Evolutionary conservation across 345 rosid species (phyloP).

Genomic region (Linum lewisii): DNA sequence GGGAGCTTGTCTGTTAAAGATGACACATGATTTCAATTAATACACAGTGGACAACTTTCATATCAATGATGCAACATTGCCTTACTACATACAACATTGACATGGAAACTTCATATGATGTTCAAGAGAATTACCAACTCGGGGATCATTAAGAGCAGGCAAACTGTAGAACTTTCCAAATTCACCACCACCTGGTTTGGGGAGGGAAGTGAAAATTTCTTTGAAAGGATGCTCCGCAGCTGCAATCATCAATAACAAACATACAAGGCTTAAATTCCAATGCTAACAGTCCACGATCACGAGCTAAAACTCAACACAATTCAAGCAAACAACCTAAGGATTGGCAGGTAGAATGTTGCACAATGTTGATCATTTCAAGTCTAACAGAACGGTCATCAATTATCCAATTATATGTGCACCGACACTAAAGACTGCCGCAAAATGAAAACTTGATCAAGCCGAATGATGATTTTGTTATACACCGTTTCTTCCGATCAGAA

Average conservation of each 20-base stretch:
- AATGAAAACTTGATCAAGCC: background rate
- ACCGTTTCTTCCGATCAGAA: background rate
- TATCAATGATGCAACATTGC: too few species aligned
- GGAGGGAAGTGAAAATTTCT: conserved; percentile 65
- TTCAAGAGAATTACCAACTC: conserved; percentile 51
- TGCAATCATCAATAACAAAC: conserved; percentile 26
- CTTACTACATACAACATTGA: background rate
- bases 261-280: background rate
- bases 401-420: background rate
- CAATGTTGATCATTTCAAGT: background rate
- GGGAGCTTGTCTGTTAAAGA: conserved; percentile 65
- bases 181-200: conserved; percentile 94
- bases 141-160: conserved; percentile 87
- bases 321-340: background rate
- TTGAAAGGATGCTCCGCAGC: conserved; percentile 83
- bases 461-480: too few species aligned
- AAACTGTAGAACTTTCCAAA: conserved; percentile 91
- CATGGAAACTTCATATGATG: background rate
- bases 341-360: background rate
- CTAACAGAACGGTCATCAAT: background rate
- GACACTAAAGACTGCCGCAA: background rate
- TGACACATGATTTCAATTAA: background rate
- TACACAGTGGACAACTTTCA: too few species aligned
- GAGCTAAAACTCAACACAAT: background rate
- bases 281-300: background rate